phyloP scores from a whole-genome alignment of 495 filamentous ascomycete species.

The Penicillium cosmopolitanum region DNA sequence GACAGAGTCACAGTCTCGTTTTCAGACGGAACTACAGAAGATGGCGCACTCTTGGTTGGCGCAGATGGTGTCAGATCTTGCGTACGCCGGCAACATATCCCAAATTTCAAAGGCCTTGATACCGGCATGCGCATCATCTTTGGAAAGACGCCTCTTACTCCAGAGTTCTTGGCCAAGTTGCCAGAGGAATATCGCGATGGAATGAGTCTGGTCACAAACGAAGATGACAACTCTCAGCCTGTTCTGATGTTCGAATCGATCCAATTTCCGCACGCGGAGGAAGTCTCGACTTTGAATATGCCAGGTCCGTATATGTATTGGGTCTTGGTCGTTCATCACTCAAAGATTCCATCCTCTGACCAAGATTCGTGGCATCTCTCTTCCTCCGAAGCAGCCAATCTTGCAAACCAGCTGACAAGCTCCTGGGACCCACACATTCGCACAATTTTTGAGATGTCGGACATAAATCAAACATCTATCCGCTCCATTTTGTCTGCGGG shows the following conservation, averaged over 20 bases:
- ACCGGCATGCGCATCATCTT: constrained; percentile 47
- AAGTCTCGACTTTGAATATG: constrained; percentile 16
- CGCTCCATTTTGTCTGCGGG: constrained; percentile 41
- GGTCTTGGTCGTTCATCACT: constrained; percentile 33
- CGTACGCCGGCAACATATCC: constrained; percentile 47
- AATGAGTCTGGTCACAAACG: constrained; percentile 19
- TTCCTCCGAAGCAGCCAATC: constrained; percentile 25
- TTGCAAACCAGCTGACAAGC: constrained; percentile 26
- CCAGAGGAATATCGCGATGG: constrained; percentile 10
- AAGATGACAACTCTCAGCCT: constrained; percentile 29
- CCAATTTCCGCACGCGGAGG: constrained; percentile 27
- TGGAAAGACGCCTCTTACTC: constrained; percentile 27
- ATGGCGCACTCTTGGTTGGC: constrained; percentile 47
- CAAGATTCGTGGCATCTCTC: constrained; percentile 23
- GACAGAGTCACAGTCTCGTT: constrained; percentile 41
- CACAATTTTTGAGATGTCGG: constrained; percentile 40
- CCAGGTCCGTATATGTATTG: constrained; percentile 46
- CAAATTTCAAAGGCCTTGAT: constrained; percentile 43
- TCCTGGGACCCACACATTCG: constrained; percentile 38
- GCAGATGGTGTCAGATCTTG: constrained; percentile 48
- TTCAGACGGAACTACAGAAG: constrained; percentile 37
- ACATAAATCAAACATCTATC: constrained; percentile 32
- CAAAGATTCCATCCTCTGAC: constrained; percentile 22
- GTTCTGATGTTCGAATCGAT: constrained; percentile 42
- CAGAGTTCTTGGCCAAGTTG: constrained; percentile 11